Conservation (phyloP, 768 basidiomycete species). For the Auriscalpium orientale region DNA sequence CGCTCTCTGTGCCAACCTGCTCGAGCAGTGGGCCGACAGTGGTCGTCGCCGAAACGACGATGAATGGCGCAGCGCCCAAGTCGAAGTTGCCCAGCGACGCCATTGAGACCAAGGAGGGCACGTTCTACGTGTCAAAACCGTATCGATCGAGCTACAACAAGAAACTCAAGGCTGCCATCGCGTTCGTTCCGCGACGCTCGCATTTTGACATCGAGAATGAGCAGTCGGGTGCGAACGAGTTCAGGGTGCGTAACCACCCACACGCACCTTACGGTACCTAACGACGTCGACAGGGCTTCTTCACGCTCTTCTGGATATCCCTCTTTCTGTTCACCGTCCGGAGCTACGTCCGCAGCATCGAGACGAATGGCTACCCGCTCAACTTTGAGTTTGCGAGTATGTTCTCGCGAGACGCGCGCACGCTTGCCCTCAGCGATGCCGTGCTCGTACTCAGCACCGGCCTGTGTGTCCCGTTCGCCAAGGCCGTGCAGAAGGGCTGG, state of each 20-base stretch:
- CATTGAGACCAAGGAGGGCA: slow-evolving; percentile 53
- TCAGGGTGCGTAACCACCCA: slow-evolving; percentile 44
- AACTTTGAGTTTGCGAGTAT: slow-evolving; percentile 76
- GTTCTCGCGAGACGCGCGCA: slow-evolving; percentile 80
- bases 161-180: slow-evolving; percentile 74
- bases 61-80: slow-evolving; percentile 2
- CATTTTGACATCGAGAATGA: slow-evolving; percentile 80
- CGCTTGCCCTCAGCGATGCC: slow-evolving; percentile 77
- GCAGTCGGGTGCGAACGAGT: slow-evolving; percentile 70
- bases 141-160: slow-evolving; percentile 68
- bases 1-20: too few relatives aligned
- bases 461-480: slow-evolving; percentile 78
- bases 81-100: slow-evolving; percentile 9
- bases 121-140: slow-evolving; percentile 67
- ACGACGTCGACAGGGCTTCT: slow-evolving; percentile 63
- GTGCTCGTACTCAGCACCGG: slow-evolving; percentile 71
- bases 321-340: slow-evolving; percentile 76
- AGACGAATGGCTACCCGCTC: slow-evolving; percentile 70
- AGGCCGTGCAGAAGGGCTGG: slow-evolving; percentile 69
- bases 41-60: neutral
- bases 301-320: slow-evolving; percentile 88
- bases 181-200: slow-evolving; percentile 82
- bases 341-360: slow-evolving; percentile 70
- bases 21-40: neutral
- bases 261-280: neutral